These are phyloP conservation scores for Trichoderma aggressivum DNA, from an alignment of 2,329 filamentous ascomycete genomes.

Conservation along the genomic window DNA sequence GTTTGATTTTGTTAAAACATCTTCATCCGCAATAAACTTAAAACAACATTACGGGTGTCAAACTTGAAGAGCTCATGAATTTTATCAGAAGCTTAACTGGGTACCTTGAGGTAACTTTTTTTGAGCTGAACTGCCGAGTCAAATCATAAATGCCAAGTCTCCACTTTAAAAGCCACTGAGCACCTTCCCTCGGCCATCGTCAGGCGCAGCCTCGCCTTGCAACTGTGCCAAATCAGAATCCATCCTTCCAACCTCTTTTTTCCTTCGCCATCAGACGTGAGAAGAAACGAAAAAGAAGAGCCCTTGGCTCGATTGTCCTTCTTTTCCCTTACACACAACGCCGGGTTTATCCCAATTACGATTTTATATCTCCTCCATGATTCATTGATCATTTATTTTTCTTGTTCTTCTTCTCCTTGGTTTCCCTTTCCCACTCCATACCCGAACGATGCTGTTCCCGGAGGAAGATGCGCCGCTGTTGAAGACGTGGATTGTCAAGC, in stretches of 20 bases:
- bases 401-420: background rate
- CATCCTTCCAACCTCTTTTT: slow-evolving; percentile 1
- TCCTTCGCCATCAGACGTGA: background rate
- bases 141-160: background rate
- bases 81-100: background rate
- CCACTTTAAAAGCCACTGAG: slow-evolving; percentile 12
- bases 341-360: background rate
- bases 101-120: background rate
- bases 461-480: slow-evolving; percentile 61
- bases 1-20: background rate
- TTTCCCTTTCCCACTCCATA: background rate
- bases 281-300: background rate
- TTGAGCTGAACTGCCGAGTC: background rate
- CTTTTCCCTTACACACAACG: background rate
- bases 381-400: background rate
- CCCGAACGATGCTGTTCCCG: slow-evolving; percentile 54
- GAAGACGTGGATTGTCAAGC: slow-evolving; percentile 74
- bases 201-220: slow-evolving; percentile 14
- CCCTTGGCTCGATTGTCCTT: background rate
- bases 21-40: background rate
- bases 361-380: background rate
- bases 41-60: too few species aligned
- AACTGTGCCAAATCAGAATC: background rate
- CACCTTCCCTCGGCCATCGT: slow-evolving; percentile 11
- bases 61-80: background rate